phyloP scores from a whole-genome alignment of 768 basidiomycete genomes.

The Boletus vinaceobasis region DNA sequence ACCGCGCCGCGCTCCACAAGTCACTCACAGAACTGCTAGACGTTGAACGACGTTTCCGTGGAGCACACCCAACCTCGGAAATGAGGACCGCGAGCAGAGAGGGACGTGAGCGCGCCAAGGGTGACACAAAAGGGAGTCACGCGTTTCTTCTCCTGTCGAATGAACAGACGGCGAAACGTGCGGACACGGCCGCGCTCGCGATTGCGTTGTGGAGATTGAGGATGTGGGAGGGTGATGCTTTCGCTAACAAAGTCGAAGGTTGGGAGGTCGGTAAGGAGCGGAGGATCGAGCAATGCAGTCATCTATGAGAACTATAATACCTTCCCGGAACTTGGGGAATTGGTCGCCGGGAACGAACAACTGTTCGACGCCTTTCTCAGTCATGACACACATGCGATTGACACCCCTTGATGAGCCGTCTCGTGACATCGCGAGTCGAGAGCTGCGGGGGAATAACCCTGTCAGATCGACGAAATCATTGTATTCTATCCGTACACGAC shows the following conservation, averaged over 20 bases:
- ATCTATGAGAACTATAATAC: constrained; percentile 26
- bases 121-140: constrained; percentile 53
- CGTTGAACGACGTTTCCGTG: constrained; percentile 40
- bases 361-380: constrained; percentile 86
- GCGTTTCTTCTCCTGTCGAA: constrained; percentile 66
- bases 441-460: constrained; percentile 43
- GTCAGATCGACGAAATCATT: no score
- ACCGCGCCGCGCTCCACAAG: constrained; percentile 57
- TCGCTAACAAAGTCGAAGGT: constrained; percentile 6
- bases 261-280: constrained; percentile 39
- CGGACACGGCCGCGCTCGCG: constrained; percentile 61
- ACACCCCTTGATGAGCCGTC: constrained; percentile 98
- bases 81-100: background rate
- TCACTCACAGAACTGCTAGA: constrained; percentile 46
- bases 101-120: constrained; percentile 6
- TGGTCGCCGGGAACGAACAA: constrained; percentile 89
- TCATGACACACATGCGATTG: constrained; percentile 96
- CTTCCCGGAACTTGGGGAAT: constrained; percentile 88
- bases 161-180: constrained; percentile 44
- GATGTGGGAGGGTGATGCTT: constrained; percentile 63
- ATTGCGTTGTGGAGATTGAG: constrained; percentile 76
- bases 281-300: constrained; percentile 17
- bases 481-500: no score
- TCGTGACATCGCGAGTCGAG: constrained; percentile 91
- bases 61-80: background rate